Base-by-base conservation (phyloP, 768 basidiomycete genomes). In the Wakefieldia striispora region DNA sequence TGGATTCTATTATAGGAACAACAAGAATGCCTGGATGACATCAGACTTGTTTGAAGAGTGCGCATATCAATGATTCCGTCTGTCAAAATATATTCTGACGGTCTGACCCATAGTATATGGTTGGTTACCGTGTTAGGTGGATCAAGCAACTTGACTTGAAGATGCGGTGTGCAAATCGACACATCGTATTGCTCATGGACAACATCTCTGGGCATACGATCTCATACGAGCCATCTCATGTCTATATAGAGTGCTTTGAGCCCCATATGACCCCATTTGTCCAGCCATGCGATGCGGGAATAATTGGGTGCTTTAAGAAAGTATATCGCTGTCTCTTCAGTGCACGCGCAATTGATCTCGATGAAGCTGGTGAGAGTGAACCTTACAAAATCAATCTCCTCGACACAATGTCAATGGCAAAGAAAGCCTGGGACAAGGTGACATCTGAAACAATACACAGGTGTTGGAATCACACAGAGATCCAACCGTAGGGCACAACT, bases 241-340 rank as follows among this genome's bases (percentile, higher is more conserved):
- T 39, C 23, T 17, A 39, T 2, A 3, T 46, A 0, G 7, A 27
- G 16, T 39, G 6, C 20, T 45, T 45, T 14, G 14, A 17, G 19
- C 37, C 45, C 1, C 27, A 45, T 27, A 24, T 45, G 5, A 45
- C 37, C 1, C 8, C 45, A 3, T 13, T 29, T 21, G n/a, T 46
- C 33, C 45, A 46, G 13, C 45, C 45, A 7, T 27, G 19, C 14
- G 27, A 46, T 27, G 45, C 45, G 1, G 37, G 45, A 1, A 46
- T 46, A 6, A 46, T 40, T 9, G 6, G 16, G 4, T 29, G 29
- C 12, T 21, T 23, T 14, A 13, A 40, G 21, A 12, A 7, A 64
- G 70, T 58, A 62, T 21, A 65, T 64, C 39, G 70, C 40, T 40
- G 27, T 50, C 29, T 12, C 37, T 50, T 27, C 29, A 20, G 6